Percentiles rank a stretch among this genome's conserved stretches.
Conservation (phyloP, 176 grass and related monocot species). For the Eleusine coracana region DNA sequence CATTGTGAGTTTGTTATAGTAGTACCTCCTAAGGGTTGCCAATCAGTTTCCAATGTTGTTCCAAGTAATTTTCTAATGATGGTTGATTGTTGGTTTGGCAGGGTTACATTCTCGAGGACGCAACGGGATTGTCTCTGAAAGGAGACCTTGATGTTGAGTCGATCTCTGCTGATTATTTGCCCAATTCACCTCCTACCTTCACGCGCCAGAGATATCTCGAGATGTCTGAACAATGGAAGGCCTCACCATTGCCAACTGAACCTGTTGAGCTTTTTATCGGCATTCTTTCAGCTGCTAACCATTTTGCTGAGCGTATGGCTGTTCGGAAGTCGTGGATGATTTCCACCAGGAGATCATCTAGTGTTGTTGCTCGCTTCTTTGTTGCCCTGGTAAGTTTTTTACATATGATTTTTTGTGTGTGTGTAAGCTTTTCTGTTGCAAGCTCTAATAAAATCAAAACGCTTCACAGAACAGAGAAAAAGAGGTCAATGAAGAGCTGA, state of each 20-base stretch:
- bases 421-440: neutral
- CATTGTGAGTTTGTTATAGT: conserved; percentile 39
- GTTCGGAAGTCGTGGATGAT: conserved; percentile 95
- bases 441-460: conserved; percentile 8
- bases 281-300: conserved; percentile 93
- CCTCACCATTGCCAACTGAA: conserved; percentile 60
- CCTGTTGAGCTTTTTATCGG: conserved; percentile 88
- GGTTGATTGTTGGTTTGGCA: neutral
- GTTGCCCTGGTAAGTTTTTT: conserved; percentile 82
- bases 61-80: neutral
- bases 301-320: conserved; percentile 97
- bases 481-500: conserved; percentile 82
- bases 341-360: conserved; percentile 53
- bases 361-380: conserved; percentile 86
- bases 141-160: conserved; percentile 85
- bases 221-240: conserved; percentile 76
- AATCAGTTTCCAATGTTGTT: neutral
- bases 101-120: conserved; percentile 74
- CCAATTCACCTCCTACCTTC: conserved; percentile 75
- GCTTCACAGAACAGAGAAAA: conserved; percentile 64
- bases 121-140: conserved; percentile 86
- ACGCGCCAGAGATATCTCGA: conserved; percentile 77
- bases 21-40: neutral
- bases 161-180: conserved; percentile 76
- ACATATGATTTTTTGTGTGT: neutral